Percentiles rank a stretch among this genome's conserved stretches.
These are phyloP conservation scores for Thraustotheca clavata DNA, from an alignment of 352 stramenopile genomes.

Conservation along the genomic window DNA sequence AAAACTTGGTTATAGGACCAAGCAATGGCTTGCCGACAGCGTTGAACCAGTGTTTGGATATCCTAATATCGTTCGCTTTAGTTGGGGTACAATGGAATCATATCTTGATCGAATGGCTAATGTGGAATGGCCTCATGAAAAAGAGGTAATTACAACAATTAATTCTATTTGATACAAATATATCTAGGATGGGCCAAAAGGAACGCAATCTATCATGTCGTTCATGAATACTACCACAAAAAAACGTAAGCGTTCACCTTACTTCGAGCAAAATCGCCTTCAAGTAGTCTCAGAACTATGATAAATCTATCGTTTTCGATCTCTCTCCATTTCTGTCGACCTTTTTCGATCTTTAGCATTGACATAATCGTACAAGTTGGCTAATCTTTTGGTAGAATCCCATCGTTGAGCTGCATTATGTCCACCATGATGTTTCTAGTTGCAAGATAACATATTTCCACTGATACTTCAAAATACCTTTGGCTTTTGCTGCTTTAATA, in stretches of 20 bases:
- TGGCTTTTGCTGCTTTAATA: not conserved
- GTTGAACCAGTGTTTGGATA: constrained; percentile 87
- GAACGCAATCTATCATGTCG: constrained; percentile 72
- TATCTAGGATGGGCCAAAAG: constrained; percentile 39
- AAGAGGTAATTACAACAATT: constrained; percentile 30
- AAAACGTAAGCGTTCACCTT: constrained; percentile 17
- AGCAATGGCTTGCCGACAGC: constrained; percentile 79
- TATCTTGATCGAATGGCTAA: constrained; percentile 41
- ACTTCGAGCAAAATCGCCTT: constrained; percentile 1
- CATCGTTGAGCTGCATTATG: not conserved
- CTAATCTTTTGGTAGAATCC: not conserved
- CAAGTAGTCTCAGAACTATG: constrained; percentile 10
- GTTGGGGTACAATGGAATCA: constrained; percentile 78
- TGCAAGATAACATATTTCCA: not conserved
- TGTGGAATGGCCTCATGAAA: constrained; percentile 60
- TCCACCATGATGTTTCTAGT: constrained; percentile 9
- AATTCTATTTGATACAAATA: not conserved
- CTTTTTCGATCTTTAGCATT: not conserved
- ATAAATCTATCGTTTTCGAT: not conserved
- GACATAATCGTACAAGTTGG: constrained; percentile 7
- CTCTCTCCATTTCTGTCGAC: not conserved
- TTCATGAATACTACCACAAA: constrained; percentile 44
- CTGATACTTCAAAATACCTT: not conserved
- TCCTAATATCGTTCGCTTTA: constrained; percentile 90
- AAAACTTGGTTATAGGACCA: constrained; percentile 35